Conservation (phyloP, 108 stramenopile genomes). For the Cyclotella sp. region DNA sequence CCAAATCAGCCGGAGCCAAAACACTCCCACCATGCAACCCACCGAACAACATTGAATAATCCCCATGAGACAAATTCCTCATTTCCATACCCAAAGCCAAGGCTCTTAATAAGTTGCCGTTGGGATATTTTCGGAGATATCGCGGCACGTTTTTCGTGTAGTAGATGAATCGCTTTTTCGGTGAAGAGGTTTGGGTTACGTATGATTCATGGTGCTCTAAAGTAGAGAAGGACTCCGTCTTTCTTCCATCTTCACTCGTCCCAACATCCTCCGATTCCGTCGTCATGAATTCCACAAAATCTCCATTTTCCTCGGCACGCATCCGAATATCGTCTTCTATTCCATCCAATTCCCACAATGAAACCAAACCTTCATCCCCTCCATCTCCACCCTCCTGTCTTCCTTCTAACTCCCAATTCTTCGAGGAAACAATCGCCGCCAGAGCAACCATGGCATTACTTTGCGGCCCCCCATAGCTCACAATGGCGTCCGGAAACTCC, state of each 20-base stretch:
- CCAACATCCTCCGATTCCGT: constrained; percentile 8
- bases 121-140: constrained; percentile 83
- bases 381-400: constrained; percentile 3
- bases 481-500: constrained; percentile 77
- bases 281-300: constrained; percentile 2
- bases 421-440: constrained; percentile 82
- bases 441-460: constrained; percentile 94
- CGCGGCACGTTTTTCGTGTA: constrained; percentile 90
- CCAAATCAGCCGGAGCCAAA: constrained; percentile 59
- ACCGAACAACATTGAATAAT: constrained; percentile 78
- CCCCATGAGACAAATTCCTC: constrained; percentile 66
- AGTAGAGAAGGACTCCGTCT: neutral
- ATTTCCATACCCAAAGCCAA: constrained; percentile 86
- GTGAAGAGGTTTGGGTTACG: neutral
- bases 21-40: constrained; percentile 64
- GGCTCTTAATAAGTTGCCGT: constrained; percentile 87
- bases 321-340: constrained; percentile 29
- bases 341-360: constrained; percentile 34
- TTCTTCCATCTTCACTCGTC: neutral
- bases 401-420: constrained; percentile 54
- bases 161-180: constrained; percentile 78
- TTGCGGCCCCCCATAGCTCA: constrained; percentile 93
- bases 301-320: constrained; percentile 20
- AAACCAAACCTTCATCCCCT: constrained; percentile 9
- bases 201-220: neutral